These are phyloP conservation scores for Pseudogymnoascus sp. DNA, from an alignment of 2,329 filamentous ascomycete species.

Conservation along the genomic window DNA sequence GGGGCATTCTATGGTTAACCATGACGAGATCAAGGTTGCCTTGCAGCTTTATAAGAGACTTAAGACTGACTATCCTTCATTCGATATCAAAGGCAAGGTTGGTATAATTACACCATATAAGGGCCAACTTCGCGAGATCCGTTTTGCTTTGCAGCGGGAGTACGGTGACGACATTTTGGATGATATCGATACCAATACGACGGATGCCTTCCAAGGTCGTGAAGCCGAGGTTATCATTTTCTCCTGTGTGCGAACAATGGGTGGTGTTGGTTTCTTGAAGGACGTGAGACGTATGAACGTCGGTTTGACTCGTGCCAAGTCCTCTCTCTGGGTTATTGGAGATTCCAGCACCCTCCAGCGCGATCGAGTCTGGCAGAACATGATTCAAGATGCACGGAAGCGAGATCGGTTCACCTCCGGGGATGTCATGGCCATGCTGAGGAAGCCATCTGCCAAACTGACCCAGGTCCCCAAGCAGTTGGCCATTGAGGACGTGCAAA, in stretches of 20 bases:
- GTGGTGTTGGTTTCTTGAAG: slow-evolving; percentile 96
- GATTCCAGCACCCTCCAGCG: slow-evolving; percentile 80
- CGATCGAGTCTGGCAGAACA: slow-evolving; percentile 81
- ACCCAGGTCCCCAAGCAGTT: background rate
- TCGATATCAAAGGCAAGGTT: slow-evolving; percentile 73
- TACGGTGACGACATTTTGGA: slow-evolving; percentile 72
- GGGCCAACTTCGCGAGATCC: slow-evolving; percentile 76
- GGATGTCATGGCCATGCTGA: slow-evolving; percentile 47
- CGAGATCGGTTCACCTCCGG: slow-evolving; percentile 72
- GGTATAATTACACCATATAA: slow-evolving; percentile 99
- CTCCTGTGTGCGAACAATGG: slow-evolving; percentile 88
- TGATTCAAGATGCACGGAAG: slow-evolving; percentile 72
- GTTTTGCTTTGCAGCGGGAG: slow-evolving; percentile 59
- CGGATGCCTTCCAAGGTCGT: slow-evolving; percentile 93
- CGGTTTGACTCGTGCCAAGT: slow-evolving; percentile 91
- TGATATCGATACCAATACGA: slow-evolving; percentile 94
- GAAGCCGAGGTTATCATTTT: slow-evolving; percentile 99
- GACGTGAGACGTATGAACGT: slow-evolving; percentile 99
- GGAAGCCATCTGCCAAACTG: slow-evolving; percentile 32
- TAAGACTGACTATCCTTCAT: slow-evolving; percentile 58
- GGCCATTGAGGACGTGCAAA: slow-evolving; percentile 1
- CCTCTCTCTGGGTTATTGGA: slow-evolving; percentile 90
- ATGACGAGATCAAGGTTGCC: slow-evolving; percentile 78
- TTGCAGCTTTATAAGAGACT: slow-evolving; percentile 78
- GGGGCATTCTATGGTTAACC: slow-evolving; percentile 85